phyloP scores from a whole-genome alignment of 495 filamentous ascomycete species.

The Aspergillus sparsus region DNA sequence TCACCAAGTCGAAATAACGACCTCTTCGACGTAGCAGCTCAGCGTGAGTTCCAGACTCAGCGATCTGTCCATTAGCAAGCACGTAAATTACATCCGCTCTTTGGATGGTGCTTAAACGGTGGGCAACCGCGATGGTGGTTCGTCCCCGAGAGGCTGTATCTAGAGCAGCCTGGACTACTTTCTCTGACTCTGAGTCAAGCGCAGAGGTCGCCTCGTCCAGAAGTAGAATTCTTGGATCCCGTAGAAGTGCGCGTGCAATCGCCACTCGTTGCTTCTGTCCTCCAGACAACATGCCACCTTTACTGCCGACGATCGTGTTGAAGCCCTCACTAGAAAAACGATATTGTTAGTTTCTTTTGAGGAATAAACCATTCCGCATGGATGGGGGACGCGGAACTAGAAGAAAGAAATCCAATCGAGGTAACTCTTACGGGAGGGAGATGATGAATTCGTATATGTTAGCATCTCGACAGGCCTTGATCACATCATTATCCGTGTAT shows the following conservation, averaged over 20 bases:
- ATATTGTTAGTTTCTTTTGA: not conserved
- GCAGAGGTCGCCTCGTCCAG: constrained; percentile 83
- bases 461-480: constrained; percentile 77
- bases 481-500: constrained; percentile 64
- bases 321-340: constrained; percentile 60
- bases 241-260: constrained; percentile 72
- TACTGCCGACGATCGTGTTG: constrained; percentile 71
- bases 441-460: constrained; percentile 92
- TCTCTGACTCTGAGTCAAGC: constrained; percentile 78
- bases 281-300: constrained; percentile 75
- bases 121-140: constrained; percentile 80
- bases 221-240: constrained; percentile 69
- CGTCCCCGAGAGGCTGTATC: constrained; percentile 70
- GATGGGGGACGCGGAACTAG: not conserved
- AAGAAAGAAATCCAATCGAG: constrained; percentile 1
- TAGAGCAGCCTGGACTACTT: constrained; percentile 79
- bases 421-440: constrained; percentile 51
- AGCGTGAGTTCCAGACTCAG: constrained; percentile 70
- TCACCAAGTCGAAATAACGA: constrained; percentile 74
- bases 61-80: constrained; percentile 70
- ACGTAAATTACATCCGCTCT: constrained; percentile 84
- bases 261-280: constrained; percentile 85
- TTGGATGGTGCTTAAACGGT: constrained; percentile 76
- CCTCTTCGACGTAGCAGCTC: constrained; percentile 65
- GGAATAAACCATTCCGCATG: not conserved